Evolutionary conservation across 1,139 yeast genomes (phyloP).

Genomic region (Suzukiozyma palmioleophila): DNA sequence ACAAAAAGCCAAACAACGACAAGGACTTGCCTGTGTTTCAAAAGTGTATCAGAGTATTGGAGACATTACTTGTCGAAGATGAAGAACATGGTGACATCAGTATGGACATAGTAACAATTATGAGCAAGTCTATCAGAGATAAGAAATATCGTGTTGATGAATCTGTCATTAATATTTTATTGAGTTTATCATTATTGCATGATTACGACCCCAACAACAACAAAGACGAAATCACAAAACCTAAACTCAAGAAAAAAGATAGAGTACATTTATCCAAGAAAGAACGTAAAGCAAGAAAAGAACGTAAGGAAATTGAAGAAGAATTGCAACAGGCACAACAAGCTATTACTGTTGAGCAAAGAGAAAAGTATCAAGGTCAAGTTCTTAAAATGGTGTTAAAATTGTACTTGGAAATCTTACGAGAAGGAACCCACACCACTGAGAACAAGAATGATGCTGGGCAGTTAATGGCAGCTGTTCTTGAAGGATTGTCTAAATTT

Average conservation of each 20-base stretch:
- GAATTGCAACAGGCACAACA: conserved; percentile 86
- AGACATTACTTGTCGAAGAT: conserved; percentile 60
- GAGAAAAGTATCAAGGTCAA: conserved; percentile 82
- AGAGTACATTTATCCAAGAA: conserved; percentile 85
- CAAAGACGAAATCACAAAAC: conserved; percentile 33
- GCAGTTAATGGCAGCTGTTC: conserved; percentile 70
- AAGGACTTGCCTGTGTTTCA: conserved; percentile 49
- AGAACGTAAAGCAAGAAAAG: conserved; percentile 83
- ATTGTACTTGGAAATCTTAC: conserved; percentile 73
- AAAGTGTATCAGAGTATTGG: conserved; percentile 62
- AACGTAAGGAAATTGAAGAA: conserved; percentile 79
- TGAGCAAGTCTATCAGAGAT: conserved; percentile 67
- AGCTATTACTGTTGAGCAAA: conserved; percentile 79
- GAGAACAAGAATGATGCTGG: conserved; percentile 48
- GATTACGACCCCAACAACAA: conserved; percentile 75
- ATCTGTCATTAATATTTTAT: conserved; percentile 66
- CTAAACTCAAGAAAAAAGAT: conserved; percentile 73
- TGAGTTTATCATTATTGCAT: conserved; percentile 68
- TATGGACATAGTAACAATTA: conserved; percentile 61
- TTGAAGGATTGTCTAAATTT: conserved; percentile 86
- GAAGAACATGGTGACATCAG: conserved; percentile 79
- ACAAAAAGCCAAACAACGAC: conserved; percentile 46
- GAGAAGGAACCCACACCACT: conserved; percentile 32
- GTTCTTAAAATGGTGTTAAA: conserved; percentile 69
- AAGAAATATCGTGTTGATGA: conserved; percentile 82